Base-by-base conservation (phyloP, 2,329 filamentous ascomycete genomes). In the Aspergillus calidoustus region DNA sequence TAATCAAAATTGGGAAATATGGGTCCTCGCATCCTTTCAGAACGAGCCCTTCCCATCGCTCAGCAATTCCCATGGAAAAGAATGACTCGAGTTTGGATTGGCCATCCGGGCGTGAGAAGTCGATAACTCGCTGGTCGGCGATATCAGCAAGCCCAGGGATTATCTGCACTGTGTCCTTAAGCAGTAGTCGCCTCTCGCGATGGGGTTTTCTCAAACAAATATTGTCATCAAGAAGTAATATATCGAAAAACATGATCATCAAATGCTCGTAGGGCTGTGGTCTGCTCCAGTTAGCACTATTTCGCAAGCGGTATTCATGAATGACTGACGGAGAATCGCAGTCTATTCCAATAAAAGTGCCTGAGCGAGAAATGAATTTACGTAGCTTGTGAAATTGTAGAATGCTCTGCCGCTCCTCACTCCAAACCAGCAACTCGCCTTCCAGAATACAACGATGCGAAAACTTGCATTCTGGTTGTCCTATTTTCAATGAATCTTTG, bases 351-450 rank as follows among this genome's bases (percentile, higher is more conserved):
- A 96, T 78, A 60, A 87, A 90, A 0, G 81, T 81, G 1, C 92
- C 92, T 50, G 91, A 89, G 46, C 92, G 86, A 7, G 85, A 82
- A 28, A 97, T 86, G 70, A 96, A 90, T 67, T 92, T 93, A 50
- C 92, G 85, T 62, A 97, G 89, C 69, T 92, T 91, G 68, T 95
- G 87, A 68, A 97, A 97, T 1, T 88, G 87, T 48, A 92, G 78
- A 3, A 96, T 87, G 43, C 81, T 84, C 23, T 84, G 77, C 48
- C 89, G 81, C 76, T 81, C 79, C 55, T 92, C 88, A 71, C 86
- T 91, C 75, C 89, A 96, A 1, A 94, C 89, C 6, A 95, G 83
- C 57, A 97, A 79, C 71, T 97, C 93, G 2, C 91, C 92, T 70
- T 97, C 90, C 0, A 97, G 75, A 49, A 97, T 94, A 67, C 91